phyloP scores from a whole-genome alignment of 352 stramenopile species.

The Bremia lactucae region DNA sequence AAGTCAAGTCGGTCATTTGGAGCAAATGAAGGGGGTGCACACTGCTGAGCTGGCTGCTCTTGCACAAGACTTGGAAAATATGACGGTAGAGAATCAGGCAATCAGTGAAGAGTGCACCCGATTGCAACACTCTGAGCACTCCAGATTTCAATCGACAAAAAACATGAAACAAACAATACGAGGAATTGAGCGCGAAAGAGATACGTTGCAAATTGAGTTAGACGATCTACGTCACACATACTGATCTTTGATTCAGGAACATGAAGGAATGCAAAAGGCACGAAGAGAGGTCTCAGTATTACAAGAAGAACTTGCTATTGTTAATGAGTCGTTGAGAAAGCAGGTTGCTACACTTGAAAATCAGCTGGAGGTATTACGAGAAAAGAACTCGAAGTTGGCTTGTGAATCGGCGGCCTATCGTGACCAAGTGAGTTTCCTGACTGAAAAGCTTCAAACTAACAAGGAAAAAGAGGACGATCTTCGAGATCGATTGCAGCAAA shows the following conservation, averaged over 20 bases:
- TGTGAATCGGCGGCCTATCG: slow-evolving; percentile 52
- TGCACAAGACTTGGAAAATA: slow-evolving; percentile 75
- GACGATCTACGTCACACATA: slow-evolving; percentile 72
- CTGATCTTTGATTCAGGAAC: slow-evolving; percentile 55
- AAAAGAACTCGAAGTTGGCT: slow-evolving; percentile 46
- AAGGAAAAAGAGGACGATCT: slow-evolving; percentile 45
- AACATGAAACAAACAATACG: slow-evolving; percentile 47
- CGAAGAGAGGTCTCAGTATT: slow-evolving; percentile 39
- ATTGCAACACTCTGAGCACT: slow-evolving; percentile 43
- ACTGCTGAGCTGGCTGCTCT: slow-evolving; percentile 55
- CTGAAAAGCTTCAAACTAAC: slow-evolving; percentile 49
- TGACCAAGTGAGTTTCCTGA: slow-evolving; percentile 74
- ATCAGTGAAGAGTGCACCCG: slow-evolving; percentile 72
- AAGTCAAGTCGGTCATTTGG: slow-evolving; percentile 37
- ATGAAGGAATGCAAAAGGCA: slow-evolving; percentile 55
- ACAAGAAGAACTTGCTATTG: slow-evolving; percentile 43
- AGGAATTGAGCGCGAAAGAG: slow-evolving; percentile 52
- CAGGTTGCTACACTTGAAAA: slow-evolving; percentile 50
- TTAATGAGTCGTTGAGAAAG: slow-evolving; percentile 60
- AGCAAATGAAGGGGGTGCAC: slow-evolving; percentile 56
- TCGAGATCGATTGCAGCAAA: slow-evolving; percentile 40
- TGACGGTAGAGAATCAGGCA: slow-evolving; percentile 81
- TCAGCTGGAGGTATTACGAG: slow-evolving; percentile 33
- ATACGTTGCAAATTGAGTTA: slow-evolving; percentile 62
- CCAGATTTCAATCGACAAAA: slow-evolving; percentile 35